Evolutionary conservation across 495 filamentous ascomycete genomes (phyloP).

Genomic region (Hypoxylon intermedium): DNA sequence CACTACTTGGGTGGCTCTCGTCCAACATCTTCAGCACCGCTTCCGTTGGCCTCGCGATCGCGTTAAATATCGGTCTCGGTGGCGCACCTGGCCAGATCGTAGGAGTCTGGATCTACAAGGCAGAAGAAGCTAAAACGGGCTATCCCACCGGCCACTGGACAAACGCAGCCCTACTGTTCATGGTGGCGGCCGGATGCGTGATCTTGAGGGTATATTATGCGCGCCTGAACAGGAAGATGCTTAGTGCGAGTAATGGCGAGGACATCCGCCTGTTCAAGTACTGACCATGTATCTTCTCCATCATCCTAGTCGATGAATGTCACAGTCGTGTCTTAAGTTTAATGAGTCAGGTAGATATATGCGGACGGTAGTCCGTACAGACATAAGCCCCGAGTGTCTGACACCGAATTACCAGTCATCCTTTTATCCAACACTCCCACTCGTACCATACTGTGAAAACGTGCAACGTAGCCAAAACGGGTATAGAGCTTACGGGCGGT

Average conservation of each 20-base stretch:
- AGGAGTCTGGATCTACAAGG: conserved; percentile 76
- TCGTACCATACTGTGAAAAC: too few species aligned
- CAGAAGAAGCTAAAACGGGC: conserved; percentile 62
- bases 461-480: too few species aligned
- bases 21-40: conserved; percentile 70
- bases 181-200: conserved; percentile 48
- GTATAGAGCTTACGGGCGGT: too few species aligned
- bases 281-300: conserved; percentile 7
- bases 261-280: conserved; percentile 42
- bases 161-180: conserved; percentile 55
- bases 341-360: too few species aligned
- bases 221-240: conserved; percentile 46
- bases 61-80: conserved; percentile 70
- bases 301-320: too few species aligned
- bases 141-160: conserved; percentile 72
- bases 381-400: too few species aligned
- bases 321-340: too few species aligned
- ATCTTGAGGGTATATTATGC: conserved; percentile 53
- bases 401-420: too few species aligned
- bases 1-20: conserved; percentile 72
- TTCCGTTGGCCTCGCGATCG: conserved; percentile 70
- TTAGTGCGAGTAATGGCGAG: conserved; percentile 30
- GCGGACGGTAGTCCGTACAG: too few species aligned
- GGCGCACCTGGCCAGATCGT: conserved; percentile 71
- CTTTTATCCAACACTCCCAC: too few species aligned